Evolutionary conservation across 169 alveolate genomes (phyloP).

Genomic region (Plasmodium fragile): DNA sequence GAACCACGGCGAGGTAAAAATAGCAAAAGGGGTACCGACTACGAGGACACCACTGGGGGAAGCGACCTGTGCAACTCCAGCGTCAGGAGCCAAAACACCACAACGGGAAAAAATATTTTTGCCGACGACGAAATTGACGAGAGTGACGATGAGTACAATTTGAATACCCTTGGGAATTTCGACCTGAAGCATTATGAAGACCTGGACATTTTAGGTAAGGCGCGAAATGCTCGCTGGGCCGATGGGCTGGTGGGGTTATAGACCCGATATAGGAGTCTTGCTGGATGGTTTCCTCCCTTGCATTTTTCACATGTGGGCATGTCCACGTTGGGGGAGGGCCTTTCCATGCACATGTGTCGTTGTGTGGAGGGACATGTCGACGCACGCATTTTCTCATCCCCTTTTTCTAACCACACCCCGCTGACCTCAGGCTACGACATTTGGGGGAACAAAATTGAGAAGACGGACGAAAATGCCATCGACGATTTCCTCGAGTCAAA

Average conservation of each 20-base stretch:
- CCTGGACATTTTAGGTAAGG: conserved; percentile 61
- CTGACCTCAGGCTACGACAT: conserved; percentile 59
- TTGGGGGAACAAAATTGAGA: conserved; percentile 41
- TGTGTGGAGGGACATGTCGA: neutral
- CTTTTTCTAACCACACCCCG: neutral
- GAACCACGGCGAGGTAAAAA: neutral
- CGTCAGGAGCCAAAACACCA: neutral
- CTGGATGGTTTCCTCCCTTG: neutral
- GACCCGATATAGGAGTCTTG: neutral
- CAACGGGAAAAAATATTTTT: conserved; percentile 2
- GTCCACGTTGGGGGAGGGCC: neutral
- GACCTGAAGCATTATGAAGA: conserved; percentile 71
- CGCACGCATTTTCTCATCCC: neutral
- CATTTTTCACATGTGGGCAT: neutral
- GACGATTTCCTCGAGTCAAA: conserved; percentile 59
- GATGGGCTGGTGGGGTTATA: neutral
- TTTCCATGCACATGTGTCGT: neutral
- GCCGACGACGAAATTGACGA: conserved; percentile 73
- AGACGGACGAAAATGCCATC: conserved; percentile 34
- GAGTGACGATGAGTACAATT: conserved; percentile 75
- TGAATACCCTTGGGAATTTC: conserved; percentile 66
- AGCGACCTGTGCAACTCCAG: neutral
- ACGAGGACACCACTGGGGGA: conserved; percentile 22
- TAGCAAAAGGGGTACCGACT: neutral
- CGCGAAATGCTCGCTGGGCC: neutral